Evolutionary conservation across 2,329 filamentous ascomycete species (phyloP), one percentile per base, ranked within the genome.

Genomic region (Sarocladium oryzae): DNA sequence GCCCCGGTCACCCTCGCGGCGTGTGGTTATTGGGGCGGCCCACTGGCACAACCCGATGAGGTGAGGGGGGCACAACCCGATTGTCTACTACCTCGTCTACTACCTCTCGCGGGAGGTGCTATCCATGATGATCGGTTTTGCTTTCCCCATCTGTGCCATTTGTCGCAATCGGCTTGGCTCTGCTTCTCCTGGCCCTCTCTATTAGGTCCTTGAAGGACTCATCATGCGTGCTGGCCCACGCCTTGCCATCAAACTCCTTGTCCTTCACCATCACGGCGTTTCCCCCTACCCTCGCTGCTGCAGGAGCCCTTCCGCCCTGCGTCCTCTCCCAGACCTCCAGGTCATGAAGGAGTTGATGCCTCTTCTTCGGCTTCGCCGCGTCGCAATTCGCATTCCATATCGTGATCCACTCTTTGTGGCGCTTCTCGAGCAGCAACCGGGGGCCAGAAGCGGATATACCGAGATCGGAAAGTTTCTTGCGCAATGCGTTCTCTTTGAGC

Each of bases 381-480:
- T 99, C 93, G 68, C 90, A 96, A 64, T 99, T 99, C 10, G 95
- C 88, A 66, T 99, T 99, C 86, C 89, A 96, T 16, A 99, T 71
- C 33, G 93, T 96, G 49, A 93, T 78, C 91, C 91, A 99, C 67
- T 99, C 93, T 21, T 81, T 88, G 61, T 97, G 91, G 16, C 95
- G 81, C 57, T 78, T 80, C 63, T 92, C 86, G 51, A 97, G 73
- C 1, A 91, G 74, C 41, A 77, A 71, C 41, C 85, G 85, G 1
- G 77, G 68, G 1, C 93, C 93, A 54, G 71, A 75, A 9, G 76
- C 78, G 0, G 89, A 85, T 52, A 97, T 84, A 1, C 91, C 89
- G 1, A 93, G 74, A 2, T 96, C 89, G 16, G 74, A 66, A 37
- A 99, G 72, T 68, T 96, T 97, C 63, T 88, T 93, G 46, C 84